phyloP scores from a whole-genome alignment of 2,329 filamentous ascomycete genomes.

The Sporothrix luriei region DNA sequence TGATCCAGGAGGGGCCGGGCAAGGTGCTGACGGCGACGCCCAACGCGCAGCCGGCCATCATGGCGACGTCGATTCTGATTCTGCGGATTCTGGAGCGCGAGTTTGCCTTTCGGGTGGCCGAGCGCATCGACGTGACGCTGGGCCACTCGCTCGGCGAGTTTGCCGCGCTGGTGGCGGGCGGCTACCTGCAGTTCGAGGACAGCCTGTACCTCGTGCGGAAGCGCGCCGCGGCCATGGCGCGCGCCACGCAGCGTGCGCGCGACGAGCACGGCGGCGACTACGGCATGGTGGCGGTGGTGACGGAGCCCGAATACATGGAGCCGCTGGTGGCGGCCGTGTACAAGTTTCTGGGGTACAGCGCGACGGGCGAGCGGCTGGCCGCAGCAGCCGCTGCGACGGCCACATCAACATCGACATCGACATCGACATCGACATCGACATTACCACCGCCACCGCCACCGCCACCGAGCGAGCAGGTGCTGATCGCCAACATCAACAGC shows the following conservation, averaged over 20 bases:
- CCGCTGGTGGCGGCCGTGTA: slow-evolving; percentile 72
- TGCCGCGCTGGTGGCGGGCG: slow-evolving; percentile 81
- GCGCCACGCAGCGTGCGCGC: slow-evolving; percentile 68
- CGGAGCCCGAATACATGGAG: slow-evolving; percentile 75
- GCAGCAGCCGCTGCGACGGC: background rate
- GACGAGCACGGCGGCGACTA: slow-evolving; percentile 75
- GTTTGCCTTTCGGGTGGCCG: slow-evolving; percentile 72
- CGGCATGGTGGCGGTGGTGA: slow-evolving; percentile 92
- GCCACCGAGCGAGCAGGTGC: slow-evolving; percentile 80
- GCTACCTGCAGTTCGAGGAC: slow-evolving; percentile 76
- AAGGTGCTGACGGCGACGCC: slow-evolving; percentile 75
- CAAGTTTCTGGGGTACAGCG: slow-evolving; percentile 73
- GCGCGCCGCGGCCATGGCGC: slow-evolving; percentile 80
- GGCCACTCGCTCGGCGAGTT: slow-evolving; percentile 95
- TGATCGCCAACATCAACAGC: slow-evolving; percentile 91
- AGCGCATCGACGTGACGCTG: slow-evolving; percentile 77
- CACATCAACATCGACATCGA: slow-evolving; percentile 58
- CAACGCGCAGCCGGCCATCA: slow-evolving; percentile 92
- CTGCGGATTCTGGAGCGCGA: slow-evolving; percentile 83
- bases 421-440: slow-evolving; percentile 48
- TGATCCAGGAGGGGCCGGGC: slow-evolving; percentile 80
- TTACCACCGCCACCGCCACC: slow-evolving; percentile 38
- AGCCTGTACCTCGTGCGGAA: slow-evolving; percentile 74
- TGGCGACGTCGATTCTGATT: slow-evolving; percentile 91
- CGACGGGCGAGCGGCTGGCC: slow-evolving; percentile 66